Conservation (phyloP, 2,329 filamentous ascomycete genomes). For the Bimuria novae-zelandiae region DNA sequence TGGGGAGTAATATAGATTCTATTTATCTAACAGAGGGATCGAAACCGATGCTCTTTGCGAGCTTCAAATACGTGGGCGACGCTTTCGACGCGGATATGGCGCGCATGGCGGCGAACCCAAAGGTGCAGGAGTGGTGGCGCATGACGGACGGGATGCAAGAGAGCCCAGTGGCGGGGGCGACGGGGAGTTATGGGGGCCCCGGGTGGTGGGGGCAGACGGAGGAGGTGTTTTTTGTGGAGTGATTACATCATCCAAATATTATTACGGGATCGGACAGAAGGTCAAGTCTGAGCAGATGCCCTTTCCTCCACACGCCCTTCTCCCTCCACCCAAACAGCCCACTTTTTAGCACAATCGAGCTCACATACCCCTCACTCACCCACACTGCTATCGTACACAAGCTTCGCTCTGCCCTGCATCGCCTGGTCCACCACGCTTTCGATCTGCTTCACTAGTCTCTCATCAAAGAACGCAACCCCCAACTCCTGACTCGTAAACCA, state of each 20-base stretch:
- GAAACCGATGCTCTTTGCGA: conserved; percentile 68
- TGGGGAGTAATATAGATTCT: conserved; percentile 64
- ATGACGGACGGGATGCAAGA: conserved; percentile 80
- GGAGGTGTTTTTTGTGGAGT: conserved; percentile 67
- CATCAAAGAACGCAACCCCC: conserved; percentile 63
- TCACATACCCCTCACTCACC: too few relatives aligned
- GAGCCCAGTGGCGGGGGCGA: conserved; percentile 57
- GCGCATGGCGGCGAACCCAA: conserved; percentile 72
- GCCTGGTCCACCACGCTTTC: conserved; percentile 24
- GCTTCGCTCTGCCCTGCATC: conserved; percentile 29
- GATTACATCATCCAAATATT: too few relatives aligned
- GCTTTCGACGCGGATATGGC: conserved; percentile 77
- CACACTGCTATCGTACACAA: conserved; percentile 38
- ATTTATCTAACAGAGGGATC: conserved; percentile 69
- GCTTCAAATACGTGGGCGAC: conserved; percentile 77
- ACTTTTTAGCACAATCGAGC: too few relatives aligned
- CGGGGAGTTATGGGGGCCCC: conserved; percentile 28
- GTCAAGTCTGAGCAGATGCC: too few relatives aligned
- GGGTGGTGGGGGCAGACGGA: conserved; percentile 72
- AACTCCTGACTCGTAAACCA: conserved; percentile 89
- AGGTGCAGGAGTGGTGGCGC: conserved; percentile 77
- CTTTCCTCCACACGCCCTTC: too few relatives aligned
- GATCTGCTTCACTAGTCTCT: conserved; percentile 45
- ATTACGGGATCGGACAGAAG: too few relatives aligned
- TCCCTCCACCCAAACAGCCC: too few relatives aligned